Conservation (phyloP, 2,329 filamentous ascomycete genomes). For the Xylaria multiplex region DNA sequence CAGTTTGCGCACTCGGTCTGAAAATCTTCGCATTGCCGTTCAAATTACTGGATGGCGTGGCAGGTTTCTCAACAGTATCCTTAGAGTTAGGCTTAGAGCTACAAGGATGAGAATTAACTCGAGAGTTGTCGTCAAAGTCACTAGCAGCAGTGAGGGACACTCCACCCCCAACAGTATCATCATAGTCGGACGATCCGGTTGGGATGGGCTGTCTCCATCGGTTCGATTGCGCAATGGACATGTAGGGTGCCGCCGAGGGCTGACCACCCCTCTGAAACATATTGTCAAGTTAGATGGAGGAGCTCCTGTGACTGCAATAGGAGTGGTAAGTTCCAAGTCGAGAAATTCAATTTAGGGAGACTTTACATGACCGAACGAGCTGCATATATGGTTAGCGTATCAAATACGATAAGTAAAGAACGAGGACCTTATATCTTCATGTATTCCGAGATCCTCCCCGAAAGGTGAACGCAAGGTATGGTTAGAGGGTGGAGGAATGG, state of each 20-base stretch:
- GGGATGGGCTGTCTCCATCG: conserved; percentile 24
- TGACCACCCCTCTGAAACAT: neutral
- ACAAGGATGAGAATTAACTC: neutral
- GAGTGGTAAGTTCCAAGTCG: neutral
- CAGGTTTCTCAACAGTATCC: neutral
- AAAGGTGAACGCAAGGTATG: neutral
- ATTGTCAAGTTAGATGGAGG: neutral
- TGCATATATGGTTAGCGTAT: conserved; percentile 3
- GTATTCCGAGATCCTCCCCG: neutral
- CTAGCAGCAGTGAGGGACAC: conserved; percentile 25
- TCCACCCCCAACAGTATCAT: conserved; percentile 28
- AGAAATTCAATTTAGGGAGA: neutral
- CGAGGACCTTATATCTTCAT: neutral
- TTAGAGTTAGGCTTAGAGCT: neutral
- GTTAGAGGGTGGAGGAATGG: neutral
- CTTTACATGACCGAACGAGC: neutral
- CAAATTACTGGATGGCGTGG: neutral
- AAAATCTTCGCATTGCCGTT: conserved; percentile 11
- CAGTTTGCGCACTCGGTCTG: neutral
- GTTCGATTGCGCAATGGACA: neutral
- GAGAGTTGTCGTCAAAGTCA: neutral
- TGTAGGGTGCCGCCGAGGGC: neutral
- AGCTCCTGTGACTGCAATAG: neutral
- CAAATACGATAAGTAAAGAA: neutral
- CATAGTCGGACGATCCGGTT: conserved; percentile 24